phyloP scores from a whole-genome alignment of 306 rosid genomes.

The Casuarina cunninghamiana region DNA sequence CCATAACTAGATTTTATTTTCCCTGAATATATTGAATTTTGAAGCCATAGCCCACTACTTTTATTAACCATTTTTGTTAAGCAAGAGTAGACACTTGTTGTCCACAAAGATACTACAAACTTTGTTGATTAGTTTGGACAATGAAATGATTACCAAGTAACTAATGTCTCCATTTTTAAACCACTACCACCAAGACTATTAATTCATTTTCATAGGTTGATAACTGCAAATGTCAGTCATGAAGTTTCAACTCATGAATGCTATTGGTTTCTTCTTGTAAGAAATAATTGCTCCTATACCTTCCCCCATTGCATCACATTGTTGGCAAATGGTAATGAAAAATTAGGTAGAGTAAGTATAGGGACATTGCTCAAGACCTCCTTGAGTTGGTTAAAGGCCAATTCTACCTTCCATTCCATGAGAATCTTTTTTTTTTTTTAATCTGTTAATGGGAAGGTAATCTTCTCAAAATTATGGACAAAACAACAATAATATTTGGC shows the following conservation, averaged over 20 bases:
- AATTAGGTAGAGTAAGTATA: too few relatives aligned
- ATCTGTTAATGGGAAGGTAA: too few relatives aligned
- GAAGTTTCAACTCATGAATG: not conserved
- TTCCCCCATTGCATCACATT: not conserved
- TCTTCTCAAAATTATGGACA: too few relatives aligned
- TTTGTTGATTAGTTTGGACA: not conserved
- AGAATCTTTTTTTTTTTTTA: too few relatives aligned
- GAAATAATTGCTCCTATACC: not conserved
- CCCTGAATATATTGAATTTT: too few relatives aligned
- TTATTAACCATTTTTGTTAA: not conserved
- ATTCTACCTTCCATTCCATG: too few relatives aligned
- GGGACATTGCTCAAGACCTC: too few relatives aligned
- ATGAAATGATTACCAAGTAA: not conserved
- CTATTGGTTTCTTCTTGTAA: not conserved
- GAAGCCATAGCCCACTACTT: not conserved
- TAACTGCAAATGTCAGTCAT: not conserved
- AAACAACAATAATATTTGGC: too few relatives aligned
- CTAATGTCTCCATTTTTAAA: not conserved
- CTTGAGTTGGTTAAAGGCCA: too few relatives aligned
- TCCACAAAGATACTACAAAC: too few relatives aligned
- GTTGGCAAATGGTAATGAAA: too few relatives aligned
- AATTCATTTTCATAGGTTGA: not conserved
- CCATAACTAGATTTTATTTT: not conserved
- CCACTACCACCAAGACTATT: not conserved
- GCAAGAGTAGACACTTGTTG: not conserved